These are phyloP conservation scores for Trichoderma oligosporum DNA, from an alignment of 2,329 filamentous ascomycete species.

Conservation along the genomic window DNA sequence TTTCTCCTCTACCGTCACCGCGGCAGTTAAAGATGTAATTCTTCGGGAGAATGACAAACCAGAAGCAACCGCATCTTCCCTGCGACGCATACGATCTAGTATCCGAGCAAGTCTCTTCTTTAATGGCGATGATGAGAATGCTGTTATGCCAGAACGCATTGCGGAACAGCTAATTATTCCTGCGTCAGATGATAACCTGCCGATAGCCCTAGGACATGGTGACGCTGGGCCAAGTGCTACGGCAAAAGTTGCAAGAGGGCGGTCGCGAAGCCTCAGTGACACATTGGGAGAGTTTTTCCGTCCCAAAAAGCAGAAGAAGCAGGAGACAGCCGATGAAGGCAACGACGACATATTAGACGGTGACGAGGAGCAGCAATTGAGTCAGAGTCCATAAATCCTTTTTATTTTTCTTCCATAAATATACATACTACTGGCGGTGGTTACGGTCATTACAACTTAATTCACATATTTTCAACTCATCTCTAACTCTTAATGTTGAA, in stretches of 20 bases:
- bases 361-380: slow-evolving; percentile 13
- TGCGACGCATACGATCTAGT: slow-evolving; percentile 46
- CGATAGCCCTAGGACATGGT: slow-evolving; percentile 24
- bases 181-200: slow-evolving; percentile 29
- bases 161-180: slow-evolving; percentile 23
- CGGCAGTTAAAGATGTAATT: slow-evolving; percentile 54
- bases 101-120: slow-evolving; percentile 55
- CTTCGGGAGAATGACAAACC: slow-evolving; percentile 44
- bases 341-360: slow-evolving; percentile 25
- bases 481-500: neutral
- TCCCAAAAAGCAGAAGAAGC: slow-evolving; percentile 33
- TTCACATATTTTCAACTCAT: slow-evolving; percentile 7
- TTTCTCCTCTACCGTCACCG: slow-evolving; percentile 56
- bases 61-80: slow-evolving; percentile 40
- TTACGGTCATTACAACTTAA: slow-evolving; percentile 4
- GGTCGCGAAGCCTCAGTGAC: slow-evolving; percentile 41
- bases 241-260: slow-evolving; percentile 26
- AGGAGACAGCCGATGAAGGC: slow-evolving; percentile 24
- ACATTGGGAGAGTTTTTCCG: slow-evolving; percentile 41
- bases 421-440: neutral
- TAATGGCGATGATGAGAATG: slow-evolving; percentile 41
- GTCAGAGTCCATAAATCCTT: slow-evolving; percentile 9
- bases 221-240: slow-evolving; percentile 19
- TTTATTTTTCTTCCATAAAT: neutral
- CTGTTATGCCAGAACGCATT: slow-evolving; percentile 25